These are phyloP conservation scores for Saccharomycopsis sp. DNA, from an alignment of 805 yeast species.

Conservation along the genomic window DNA sequence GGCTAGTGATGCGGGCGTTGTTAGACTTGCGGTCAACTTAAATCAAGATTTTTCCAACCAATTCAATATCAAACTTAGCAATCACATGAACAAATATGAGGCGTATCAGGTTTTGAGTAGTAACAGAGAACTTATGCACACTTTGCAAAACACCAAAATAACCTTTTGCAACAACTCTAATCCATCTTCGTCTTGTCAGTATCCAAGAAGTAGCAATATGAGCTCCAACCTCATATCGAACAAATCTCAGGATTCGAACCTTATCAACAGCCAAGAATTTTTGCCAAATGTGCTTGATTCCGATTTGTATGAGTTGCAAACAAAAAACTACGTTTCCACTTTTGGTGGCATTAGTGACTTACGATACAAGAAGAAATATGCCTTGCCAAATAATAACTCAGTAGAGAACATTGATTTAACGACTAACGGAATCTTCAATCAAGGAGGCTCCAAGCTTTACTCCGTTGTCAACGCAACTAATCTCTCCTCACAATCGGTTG, in stretches of 20 bases:
- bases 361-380: slow-evolving; percentile 20
- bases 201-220: background rate
- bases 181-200: too few relatives aligned
- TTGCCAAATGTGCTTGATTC: slow-evolving; percentile 11
- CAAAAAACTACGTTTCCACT: slow-evolving; percentile 8
- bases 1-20: background rate
- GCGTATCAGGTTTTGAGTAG: slow-evolving; percentile 7
- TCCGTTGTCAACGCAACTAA: slow-evolving; percentile 16
- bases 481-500: slow-evolving; percentile 9
- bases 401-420: slow-evolving; percentile 8
- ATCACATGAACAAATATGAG: slow-evolving; percentile 12
- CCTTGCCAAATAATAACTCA: slow-evolving; percentile 16
- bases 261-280: slow-evolving; percentile 4
- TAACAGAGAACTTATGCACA: slow-evolving; percentile 4
- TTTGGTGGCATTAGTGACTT: slow-evolving; percentile 13
- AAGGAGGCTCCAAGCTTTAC: slow-evolving; percentile 9
- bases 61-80: slow-evolving; percentile 13
- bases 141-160: background rate
- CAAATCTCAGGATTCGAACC: background rate
- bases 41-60: slow-evolving; percentile 15
- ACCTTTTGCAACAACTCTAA: background rate
- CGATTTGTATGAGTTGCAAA: slow-evolving; percentile 11
- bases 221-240: background rate
- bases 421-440: background rate
- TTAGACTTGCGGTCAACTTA: background rate